A percentile compares a stretch with the other conserved stretches of the same genome.
These are phyloP conservation scores for Agaricus bisporus DNA, from an alignment of 768 basidiomycete species.

Conservation along the genomic window DNA sequence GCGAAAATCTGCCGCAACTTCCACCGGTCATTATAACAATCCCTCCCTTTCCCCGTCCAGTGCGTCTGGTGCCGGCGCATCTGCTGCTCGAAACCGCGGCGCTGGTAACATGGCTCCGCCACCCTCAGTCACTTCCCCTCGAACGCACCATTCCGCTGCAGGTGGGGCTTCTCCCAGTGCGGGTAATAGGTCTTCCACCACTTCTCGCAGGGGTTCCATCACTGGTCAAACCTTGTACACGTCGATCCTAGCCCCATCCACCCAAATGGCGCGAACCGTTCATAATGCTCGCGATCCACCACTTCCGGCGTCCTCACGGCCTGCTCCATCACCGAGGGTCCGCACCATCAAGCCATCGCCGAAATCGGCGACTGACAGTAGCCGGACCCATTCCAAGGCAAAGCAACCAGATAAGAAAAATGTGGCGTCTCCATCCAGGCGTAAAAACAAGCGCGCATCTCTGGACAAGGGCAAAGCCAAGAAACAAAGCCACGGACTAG, in stretches of 20 bases:
- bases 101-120: constrained; percentile 44
- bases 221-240: constrained; percentile 60
- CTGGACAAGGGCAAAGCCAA: constrained; percentile 46
- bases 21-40: constrained; percentile 47
- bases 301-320: constrained; percentile 45
- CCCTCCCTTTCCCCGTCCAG: constrained; percentile 40
- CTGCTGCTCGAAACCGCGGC: constrained; percentile 27
- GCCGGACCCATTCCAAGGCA: constrained; percentile 40
- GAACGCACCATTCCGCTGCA: constrained; percentile 36
- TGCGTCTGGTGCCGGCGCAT: constrained; percentile 18
- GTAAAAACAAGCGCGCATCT: constrained; percentile 33
- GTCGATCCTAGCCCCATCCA: constrained; percentile 67
- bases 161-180: constrained; percentile 24
- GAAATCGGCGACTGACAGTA: constrained; percentile 35
- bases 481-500: constrained; percentile 27
- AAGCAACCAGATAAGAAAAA: constrained; percentile 27
- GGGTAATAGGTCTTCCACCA: constrained; percentile 25
- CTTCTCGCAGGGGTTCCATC: constrained; percentile 27
- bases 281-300: constrained; percentile 70
- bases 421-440: constrained; percentile 32
- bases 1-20: constrained; percentile 41
- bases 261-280: constrained; percentile 74
- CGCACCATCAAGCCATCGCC: constrained; percentile 32
- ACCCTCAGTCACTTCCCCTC: constrained; percentile 32
- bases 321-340: constrained; percentile 36